Evolutionary conservation across 139 green algal species (phyloP).

Genomic region (Zygnema circumcarinatum): DNA sequence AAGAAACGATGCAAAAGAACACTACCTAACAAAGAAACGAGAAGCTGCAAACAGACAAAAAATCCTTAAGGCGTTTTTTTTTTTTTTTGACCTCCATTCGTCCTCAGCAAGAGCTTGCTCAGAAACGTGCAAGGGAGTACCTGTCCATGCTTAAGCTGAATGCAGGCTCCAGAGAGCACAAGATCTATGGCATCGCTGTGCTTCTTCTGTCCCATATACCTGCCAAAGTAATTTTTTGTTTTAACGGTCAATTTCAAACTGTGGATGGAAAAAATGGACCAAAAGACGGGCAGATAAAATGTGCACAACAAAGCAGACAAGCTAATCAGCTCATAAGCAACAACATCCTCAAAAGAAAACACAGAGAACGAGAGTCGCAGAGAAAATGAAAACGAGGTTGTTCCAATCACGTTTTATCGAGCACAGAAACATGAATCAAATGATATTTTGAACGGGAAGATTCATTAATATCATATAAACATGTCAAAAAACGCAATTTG

Average conservation of each 20-base stretch:
- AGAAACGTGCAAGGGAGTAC: constrained; percentile 23
- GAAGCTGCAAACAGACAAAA: no score
- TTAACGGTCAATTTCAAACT: no score
- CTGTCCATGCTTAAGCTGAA: constrained; percentile 66
- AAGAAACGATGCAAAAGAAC: no score
- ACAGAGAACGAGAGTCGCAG: background rate
- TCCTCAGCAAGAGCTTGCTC: no score
- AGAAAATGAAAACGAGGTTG: background rate
- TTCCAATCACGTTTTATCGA: background rate
- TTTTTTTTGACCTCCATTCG: no score
- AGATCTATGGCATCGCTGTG: constrained; percentile 64
- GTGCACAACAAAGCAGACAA: background rate
- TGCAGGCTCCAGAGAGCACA: constrained; percentile 68
- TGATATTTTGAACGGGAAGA: no score
- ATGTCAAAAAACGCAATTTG: no score
- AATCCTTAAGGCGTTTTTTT: no score
- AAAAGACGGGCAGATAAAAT: background rate
- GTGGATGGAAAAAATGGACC: no score
- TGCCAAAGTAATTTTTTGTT: constrained; percentile 5
- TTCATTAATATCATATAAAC: no score
- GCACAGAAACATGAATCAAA: no score
- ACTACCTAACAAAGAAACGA: no score
- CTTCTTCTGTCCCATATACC: constrained; percentile 59
- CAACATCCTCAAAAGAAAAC: background rate
- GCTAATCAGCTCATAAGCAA: background rate